Percentiles rank a stretch among this genome's conserved stretches.
These are phyloP conservation scores for Parastagonospora avenae DNA, from an alignment of 2,329 filamentous ascomycete species.

Conservation along the genomic window DNA sequence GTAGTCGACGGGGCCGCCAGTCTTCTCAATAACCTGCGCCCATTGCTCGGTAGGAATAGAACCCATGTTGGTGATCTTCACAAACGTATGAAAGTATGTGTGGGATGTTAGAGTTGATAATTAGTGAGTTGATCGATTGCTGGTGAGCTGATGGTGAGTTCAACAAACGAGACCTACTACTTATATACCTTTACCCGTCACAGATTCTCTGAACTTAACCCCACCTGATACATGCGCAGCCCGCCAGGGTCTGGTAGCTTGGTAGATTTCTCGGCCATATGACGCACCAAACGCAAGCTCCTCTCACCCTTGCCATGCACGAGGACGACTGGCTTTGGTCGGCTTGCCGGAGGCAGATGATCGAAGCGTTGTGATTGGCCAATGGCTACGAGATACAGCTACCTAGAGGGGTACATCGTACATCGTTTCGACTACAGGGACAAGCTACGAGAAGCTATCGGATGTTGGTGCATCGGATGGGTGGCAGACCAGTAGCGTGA, in stretches of 20 bases:
- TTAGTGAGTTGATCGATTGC: slow-evolving; percentile 12
- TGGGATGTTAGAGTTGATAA: background rate
- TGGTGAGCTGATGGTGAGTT: slow-evolving; percentile 6
- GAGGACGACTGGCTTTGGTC: slow-evolving; percentile 19
- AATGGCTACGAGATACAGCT: slow-evolving; percentile 10
- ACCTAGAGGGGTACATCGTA: slow-evolving; percentile 25
- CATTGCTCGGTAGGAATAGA: slow-evolving; percentile 82
- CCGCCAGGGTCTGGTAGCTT: slow-evolving; percentile 13
- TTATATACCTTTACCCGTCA: slow-evolving; percentile 24
- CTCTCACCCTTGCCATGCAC: slow-evolving; percentile 32
- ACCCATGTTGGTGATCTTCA: slow-evolving; percentile 47
- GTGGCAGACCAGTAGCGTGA: slow-evolving; percentile 29
- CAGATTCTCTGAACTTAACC: slow-evolving; percentile 8
- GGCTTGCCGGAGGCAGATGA: slow-evolving; percentile 24
- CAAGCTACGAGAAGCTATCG: slow-evolving; percentile 23
- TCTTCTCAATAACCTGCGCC: slow-evolving; percentile 88
- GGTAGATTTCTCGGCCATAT: slow-evolving; percentile 5
- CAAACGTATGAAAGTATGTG: background rate
- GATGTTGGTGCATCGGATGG: slow-evolving; percentile 41
- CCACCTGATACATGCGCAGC: slow-evolving; percentile 1
- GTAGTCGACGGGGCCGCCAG: slow-evolving; percentile 71
- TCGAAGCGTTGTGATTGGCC: slow-evolving; percentile 10
- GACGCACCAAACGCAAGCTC: slow-evolving; percentile 9
- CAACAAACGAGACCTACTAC: slow-evolving; percentile 9
- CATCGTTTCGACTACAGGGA: background rate